These are phyloP conservation scores for Penicillium atrosanguineum DNA, from an alignment of 495 filamentous ascomycete species.

Conservation along the genomic window DNA sequence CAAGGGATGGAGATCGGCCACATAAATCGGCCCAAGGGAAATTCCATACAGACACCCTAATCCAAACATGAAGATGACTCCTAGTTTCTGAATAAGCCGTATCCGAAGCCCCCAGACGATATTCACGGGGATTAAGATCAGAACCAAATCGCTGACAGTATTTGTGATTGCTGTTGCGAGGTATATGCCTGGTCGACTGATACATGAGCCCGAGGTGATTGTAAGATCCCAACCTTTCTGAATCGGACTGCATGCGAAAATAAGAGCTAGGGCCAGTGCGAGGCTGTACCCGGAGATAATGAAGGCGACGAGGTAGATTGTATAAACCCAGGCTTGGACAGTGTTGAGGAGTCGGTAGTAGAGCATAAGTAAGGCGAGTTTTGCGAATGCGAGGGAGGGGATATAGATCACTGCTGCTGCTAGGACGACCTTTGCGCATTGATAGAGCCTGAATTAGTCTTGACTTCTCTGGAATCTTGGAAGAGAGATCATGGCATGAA, in stretches of 20 bases:
- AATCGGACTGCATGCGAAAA: slow-evolving; percentile 42
- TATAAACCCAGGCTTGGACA: background rate
- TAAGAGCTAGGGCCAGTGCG: slow-evolving; percentile 27
- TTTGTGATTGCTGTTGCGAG: slow-evolving; percentile 40
- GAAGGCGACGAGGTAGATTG: background rate
- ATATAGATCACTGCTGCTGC: slow-evolving; percentile 28
- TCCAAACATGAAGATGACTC: slow-evolving; percentile 19
- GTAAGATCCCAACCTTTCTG: slow-evolving; percentile 30
- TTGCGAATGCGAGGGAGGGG: slow-evolving; percentile 35
- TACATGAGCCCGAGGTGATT: slow-evolving; percentile 26
- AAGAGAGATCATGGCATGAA: too few relatives aligned
- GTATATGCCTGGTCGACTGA: slow-evolving; percentile 30
- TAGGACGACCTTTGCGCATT: slow-evolving; percentile 18
- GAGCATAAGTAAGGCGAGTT: slow-evolving; percentile 29
- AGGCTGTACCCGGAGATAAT: slow-evolving; percentile 31
- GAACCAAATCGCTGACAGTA: slow-evolving; percentile 35
- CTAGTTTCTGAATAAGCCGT: slow-evolving; percentile 19
- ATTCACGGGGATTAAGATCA: slow-evolving; percentile 36
- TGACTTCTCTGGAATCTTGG: background rate
- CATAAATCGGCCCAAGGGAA: too few relatives aligned
- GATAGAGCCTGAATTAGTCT: background rate
- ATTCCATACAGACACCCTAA: slow-evolving; percentile 5
- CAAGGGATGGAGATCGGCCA: background rate
- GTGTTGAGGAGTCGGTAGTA: slow-evolving; percentile 17
- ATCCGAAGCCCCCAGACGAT: slow-evolving; percentile 23